Base-by-base conservation (phyloP, 2,329 filamentous ascomycete genomes). In the Diaporthe vaccinii region DNA sequence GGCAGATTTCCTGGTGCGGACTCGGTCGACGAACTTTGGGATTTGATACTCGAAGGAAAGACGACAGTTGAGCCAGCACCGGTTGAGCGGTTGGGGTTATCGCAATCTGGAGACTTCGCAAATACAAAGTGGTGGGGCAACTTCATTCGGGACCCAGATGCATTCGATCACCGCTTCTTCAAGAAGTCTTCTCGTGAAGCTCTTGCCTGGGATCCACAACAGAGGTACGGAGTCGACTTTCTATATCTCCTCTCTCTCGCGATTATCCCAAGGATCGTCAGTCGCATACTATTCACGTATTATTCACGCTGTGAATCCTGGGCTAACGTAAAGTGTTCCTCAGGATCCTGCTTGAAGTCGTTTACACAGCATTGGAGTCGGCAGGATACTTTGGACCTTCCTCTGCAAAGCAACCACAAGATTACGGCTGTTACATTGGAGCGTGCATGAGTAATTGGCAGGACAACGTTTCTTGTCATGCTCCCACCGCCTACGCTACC, bases 151-250 rank as follows among this genome's bases (percentile, higher is more conserved):
- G 78, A 79, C 39, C 14, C 49, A 31, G 80, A 80, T 36, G 62
- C 74, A 2, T 86, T 86, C 74, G 86, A 87, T 76, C 79, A 84
- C 61, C 77, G 79, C 3, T 87, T 87, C 80, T 87, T 87, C 80
- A 81, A 81, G 41, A 83, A 82, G n/a, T 81, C 76, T 28, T 77
- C 83, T 4, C 80, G 81, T 8, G 84, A 86, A 78, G 80, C 79
- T 28, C 78, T 78, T 14, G 77, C 82, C 4, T 83, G 82, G 75
- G 85, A 87, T 75, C 85, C 85, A 8, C 84, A 86, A 72, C 84
- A 85, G 41, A 80, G 84, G 7, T 22, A 49, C 5, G 41, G 3
- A 46, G 3, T 46, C 14, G 15, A 20, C 15, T 46, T 4, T 17
- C 41, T 20, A 46, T 46, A 12, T 12, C 17, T 46, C 15, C 41